Base-by-base conservation (phyloP, 2,329 filamentous ascomycete species). In the Penicillium sp. region DNA sequence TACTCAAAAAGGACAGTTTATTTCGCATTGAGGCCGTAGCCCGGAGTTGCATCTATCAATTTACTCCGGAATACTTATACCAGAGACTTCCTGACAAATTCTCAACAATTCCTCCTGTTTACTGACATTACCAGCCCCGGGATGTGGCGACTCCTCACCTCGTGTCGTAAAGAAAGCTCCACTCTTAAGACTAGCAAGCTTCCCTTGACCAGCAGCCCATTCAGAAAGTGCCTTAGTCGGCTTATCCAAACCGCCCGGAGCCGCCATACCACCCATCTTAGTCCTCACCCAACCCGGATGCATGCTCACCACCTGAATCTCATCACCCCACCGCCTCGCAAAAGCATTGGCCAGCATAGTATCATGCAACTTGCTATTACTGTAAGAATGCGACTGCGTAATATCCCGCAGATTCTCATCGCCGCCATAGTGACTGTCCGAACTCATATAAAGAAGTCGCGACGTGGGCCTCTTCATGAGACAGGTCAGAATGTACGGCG, bases 341-440 rank as follows among this genome's bases (percentile, higher is more conserved):
- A 83, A 78, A 2, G 75, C 78, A 48, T 78, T 79, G 1, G 79
- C 77, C 12, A 83, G 69, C 64, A 83, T 70, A 28, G 79, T 66
- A 51, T 79, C 75, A 52, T 82, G 78, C 28, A 83, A 59, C 62
- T 84, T 83, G 50, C 71, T 78, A 52, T 81, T 78, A 48, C 68
- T 69, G 54, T 83, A 83, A 0, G 75, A 76, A 63, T 76, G 45
- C 15, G 56, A 54, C 50, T 62, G 55, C 66, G 66, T 49, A 58
- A 49, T 52, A 42, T 63, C 71, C 10, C 71, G 62, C 45, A 78
- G 47, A 7, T 59, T 68, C 9, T 66, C 59, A 41, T 78, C 75
- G 2, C 79, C 79, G 15, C 71, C 66, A 20, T 65, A 65, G 54
- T 83, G 81, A 65, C 81, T 67, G 18, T 72, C 67, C 0, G 75